These are phyloP conservation scores for Apiospora saccharicola DNA, from an alignment of 2,329 filamentous ascomycete species.

Conservation along the genomic window DNA sequence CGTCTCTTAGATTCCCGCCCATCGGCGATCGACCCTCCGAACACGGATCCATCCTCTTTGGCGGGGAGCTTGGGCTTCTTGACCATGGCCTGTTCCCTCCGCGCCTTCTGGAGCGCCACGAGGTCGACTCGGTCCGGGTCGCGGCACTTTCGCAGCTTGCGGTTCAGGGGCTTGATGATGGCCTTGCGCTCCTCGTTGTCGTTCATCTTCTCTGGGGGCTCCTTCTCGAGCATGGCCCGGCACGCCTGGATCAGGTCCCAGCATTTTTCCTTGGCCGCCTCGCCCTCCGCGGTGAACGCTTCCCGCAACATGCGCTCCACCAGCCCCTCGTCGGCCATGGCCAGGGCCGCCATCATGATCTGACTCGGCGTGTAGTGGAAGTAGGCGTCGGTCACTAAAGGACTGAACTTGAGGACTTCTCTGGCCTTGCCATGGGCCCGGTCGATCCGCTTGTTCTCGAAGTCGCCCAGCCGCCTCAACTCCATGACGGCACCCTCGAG, in stretches of 20 bases:
- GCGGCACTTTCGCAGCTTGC: constrained; percentile 75
- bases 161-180: constrained; percentile 64
- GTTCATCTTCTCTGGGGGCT: constrained; percentile 62
- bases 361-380: constrained; percentile 95
- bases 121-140: constrained; percentile 79
- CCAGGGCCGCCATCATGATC: constrained; percentile 85
- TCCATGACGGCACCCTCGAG: constrained; percentile 89
- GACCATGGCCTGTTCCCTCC: constrained; percentile 59
- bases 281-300: constrained; percentile 44
- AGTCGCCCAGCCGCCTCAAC: constrained; percentile 71
- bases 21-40: constrained; percentile 33
- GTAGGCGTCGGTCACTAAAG: constrained; percentile 91
- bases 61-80: constrained; percentile 45
- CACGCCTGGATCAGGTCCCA: constrained; percentile 58
- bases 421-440: constrained; percentile 77
- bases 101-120: constrained; percentile 71
- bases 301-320: constrained; percentile 56
- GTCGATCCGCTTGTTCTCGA: constrained; percentile 60
- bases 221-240: constrained; percentile 61
- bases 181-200: constrained; percentile 57
- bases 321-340: constrained; percentile 75
- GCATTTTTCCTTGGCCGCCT: constrained; percentile 52
- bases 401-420: constrained; percentile 78
- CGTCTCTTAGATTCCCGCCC: constrained; percentile 49
- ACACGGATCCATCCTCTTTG: constrained; percentile 53